These are phyloP conservation scores for Metschnikowia sp. DNA, from an alignment of 805 yeast genomes.

Conservation along the genomic window DNA sequence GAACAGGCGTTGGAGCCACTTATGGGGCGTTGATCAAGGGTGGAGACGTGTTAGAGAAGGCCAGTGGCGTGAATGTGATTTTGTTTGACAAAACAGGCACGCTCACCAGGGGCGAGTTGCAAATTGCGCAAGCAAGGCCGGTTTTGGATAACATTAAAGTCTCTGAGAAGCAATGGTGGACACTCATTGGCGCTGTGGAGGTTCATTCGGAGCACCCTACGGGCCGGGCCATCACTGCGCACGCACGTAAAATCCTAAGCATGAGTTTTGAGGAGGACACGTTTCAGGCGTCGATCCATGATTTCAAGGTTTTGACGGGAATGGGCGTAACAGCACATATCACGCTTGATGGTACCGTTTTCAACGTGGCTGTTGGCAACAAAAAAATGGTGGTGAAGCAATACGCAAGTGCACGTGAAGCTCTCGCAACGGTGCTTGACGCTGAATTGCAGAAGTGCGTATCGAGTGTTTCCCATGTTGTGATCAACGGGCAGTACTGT, in stretches of 20 bases:
- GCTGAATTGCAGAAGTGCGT: constrained; percentile 20
- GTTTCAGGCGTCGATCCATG: constrained; percentile 28
- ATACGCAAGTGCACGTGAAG: constrained; percentile 14
- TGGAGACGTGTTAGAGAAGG: constrained; percentile 80
- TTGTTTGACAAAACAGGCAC: constrained; percentile 97
- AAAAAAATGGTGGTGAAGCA: constrained; percentile 33
- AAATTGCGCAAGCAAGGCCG: constrained; percentile 17
- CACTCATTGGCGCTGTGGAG: constrained; percentile 58
- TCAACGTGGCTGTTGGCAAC: constrained; percentile 48
- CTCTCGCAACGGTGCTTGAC: constrained; percentile 10
- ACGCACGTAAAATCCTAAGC: constrained; percentile 26
- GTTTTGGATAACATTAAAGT: constrained; percentile 3
- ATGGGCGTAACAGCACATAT: constrained; percentile 42
- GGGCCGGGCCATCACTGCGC: constrained; percentile 62
- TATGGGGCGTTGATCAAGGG: constrained; percentile 91
- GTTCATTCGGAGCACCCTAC: constrained; percentile 81
- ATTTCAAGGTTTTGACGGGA: constrained; percentile 41
- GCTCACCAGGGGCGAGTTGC: constrained; percentile 81
- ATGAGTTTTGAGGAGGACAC: constrained; percentile 29
- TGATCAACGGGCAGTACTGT: constrained; percentile 52
- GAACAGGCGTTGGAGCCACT: constrained; percentile 92
- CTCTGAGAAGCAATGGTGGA: constrained; percentile 43
- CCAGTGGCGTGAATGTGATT: constrained; percentile 59
- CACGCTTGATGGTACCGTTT: constrained; percentile 6
- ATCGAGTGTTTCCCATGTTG: constrained; percentile 52